Conservation (phyloP, 805 yeast species). For the Ogataea saltuana region DNA sequence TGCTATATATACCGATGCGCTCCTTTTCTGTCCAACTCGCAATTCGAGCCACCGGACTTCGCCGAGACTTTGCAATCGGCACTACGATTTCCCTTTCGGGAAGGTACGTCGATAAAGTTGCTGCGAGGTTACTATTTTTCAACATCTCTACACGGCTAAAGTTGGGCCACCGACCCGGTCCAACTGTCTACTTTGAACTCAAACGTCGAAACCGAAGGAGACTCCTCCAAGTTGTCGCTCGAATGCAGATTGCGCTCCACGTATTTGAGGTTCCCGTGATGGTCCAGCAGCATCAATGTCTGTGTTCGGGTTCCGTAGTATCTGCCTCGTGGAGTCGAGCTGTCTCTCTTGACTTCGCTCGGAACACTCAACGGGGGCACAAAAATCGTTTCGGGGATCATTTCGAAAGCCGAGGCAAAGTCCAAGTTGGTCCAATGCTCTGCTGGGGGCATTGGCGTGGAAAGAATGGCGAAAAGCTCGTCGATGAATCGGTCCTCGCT, state of each 20-base stretch:
- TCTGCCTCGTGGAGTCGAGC: conserved; percentile 39
- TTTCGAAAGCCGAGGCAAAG: conserved; percentile 37
- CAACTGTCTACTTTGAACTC: conserved; percentile 25
- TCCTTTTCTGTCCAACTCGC: no score
- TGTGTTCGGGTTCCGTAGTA: conserved; percentile 89
- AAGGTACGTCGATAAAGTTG: conserved; percentile 14
- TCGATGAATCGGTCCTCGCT: conserved; percentile 45
- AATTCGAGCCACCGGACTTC: conserved; percentile 12
- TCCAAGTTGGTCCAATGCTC: conserved; percentile 31
- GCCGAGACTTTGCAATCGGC: conserved; percentile 12
- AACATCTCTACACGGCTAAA: neutral
- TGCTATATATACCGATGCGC: conserved; percentile 1
- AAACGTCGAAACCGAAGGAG: conserved; percentile 19
- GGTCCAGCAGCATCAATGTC: conserved; percentile 65
- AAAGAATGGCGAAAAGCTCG: conserved; percentile 55
- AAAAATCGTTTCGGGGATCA: conserved; percentile 60
- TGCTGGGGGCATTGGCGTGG: conserved; percentile 39
- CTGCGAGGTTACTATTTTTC: neutral
- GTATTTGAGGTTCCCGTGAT: conserved; percentile 52
- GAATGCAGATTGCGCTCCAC: conserved; percentile 61
- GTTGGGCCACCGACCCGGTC: conserved; percentile 1
- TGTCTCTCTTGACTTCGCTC: neutral
- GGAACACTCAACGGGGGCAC: conserved; percentile 57
- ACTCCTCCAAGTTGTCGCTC: conserved; percentile 39
- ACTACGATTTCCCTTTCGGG: conserved; percentile 14